Base-by-base conservation (phyloP, 1,139 yeast genomes). In the Hyphopichia pseudoburtonii region DNA sequence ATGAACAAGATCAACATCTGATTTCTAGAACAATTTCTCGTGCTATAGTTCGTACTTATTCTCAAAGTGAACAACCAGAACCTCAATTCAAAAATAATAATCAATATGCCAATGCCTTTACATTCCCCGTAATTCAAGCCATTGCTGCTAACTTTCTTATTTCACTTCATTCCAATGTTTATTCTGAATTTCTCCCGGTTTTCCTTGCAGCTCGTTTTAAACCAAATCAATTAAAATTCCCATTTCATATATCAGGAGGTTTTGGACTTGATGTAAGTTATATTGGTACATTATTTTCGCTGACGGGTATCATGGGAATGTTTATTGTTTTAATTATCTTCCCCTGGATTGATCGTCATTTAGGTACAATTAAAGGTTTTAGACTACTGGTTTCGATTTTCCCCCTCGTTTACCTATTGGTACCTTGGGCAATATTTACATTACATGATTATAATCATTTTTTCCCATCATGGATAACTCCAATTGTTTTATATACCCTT, bases 151-250 rank as follows among this genome's bases (percentile, higher is more conserved):
- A 69, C 47, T 17, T 47, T 30, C 32, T 47, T 24, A 40, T 45
- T 28, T 42, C 48, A 9, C 61, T 78, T 41, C 83, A 78, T 48
- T 55, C 66, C n/a, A 62, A 76, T 14, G 75, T 77, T 7, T 78
- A 66, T 52, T 69, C 67, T 34, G 86, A 81, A 53, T 77, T 81
- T 43, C 57, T 79, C 32, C 86, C 87, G 9, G 76, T 81, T 5
- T 75, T 76, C 40, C 57, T 80, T 17, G 82, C 85, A 0, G 64
- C 79, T 12, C 62, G 67, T 29, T 60, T 74, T 33, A 60, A 52
- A 27, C 55, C 56, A 1, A 53, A 52, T 9, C 44, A 54, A 16
- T 49, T 78, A 15, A 47, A 57, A 24, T 78, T 46, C 14, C 80
- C 80, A 0, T 68, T 70, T 52, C 50, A 50, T 21, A 64, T 76